Evolutionary conservation across 768 basidiomycete genomes (phyloP).

Genomic region (Suillus discolor): DNA sequence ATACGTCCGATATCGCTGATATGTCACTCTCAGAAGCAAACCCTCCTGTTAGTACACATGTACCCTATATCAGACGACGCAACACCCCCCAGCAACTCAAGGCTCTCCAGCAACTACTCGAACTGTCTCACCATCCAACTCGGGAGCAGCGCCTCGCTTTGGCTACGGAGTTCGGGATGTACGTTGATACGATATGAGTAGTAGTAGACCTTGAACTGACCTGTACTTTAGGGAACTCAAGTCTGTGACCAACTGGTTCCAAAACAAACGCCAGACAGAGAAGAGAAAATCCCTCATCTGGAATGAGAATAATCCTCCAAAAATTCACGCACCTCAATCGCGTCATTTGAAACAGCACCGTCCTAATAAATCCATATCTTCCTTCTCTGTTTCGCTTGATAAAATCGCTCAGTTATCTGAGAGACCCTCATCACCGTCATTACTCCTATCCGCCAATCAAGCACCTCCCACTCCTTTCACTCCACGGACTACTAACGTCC

Average conservation of each 20-base stretch:
- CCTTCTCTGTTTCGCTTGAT: conserved; percentile 32
- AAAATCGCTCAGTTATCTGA: conserved; percentile 32
- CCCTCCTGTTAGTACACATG: conserved; percentile 10
- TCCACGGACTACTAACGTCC: conserved; percentile 26
- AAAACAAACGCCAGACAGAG: conserved; percentile 70
- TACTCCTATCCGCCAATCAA: conserved; percentile 11
- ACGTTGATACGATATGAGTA: conserved; percentile 5
- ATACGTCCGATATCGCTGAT: not conserved
- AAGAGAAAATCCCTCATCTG: conserved; percentile 23
- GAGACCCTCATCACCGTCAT: conserved; percentile 24
- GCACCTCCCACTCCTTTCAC: conserved; percentile 33
- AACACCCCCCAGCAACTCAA: conserved; percentile 37
- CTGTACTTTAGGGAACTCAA: conserved; percentile 55
- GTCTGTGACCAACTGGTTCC: conserved; percentile 80
- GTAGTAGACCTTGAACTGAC: conserved; percentile 10
- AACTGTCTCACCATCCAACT: conserved; percentile 41
- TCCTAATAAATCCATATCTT: conserved; percentile 13
- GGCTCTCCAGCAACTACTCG: conserved; percentile 38
- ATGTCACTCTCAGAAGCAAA: not conserved
- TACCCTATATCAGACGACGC: conserved; percentile 33
- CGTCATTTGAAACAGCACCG: conserved; percentile 13
- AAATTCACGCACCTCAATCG: conserved; percentile 1
- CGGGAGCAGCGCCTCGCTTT: conserved; percentile 44
- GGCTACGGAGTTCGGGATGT: conserved; percentile 43
- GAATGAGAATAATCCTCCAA: conserved; percentile 27